Base-by-base conservation (phyloP, 2,329 filamentous ascomycete genomes). In the Camillea tinctor region DNA sequence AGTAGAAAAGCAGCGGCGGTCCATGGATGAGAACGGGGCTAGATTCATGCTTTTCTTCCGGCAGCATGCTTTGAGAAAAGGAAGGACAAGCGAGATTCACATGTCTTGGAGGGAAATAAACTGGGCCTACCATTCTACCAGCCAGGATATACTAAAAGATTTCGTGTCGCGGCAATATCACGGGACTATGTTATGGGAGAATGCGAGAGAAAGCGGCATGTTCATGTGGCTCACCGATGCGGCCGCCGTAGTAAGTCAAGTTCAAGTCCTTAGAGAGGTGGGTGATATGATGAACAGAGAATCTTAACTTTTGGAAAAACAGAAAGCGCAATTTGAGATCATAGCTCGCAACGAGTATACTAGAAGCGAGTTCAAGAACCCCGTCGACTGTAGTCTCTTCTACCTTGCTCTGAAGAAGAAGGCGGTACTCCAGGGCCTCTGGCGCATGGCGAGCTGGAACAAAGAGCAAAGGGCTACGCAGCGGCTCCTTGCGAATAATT, bases 381-480 rank as follows among this genome's bases (percentile, higher is more conserved):
- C 95, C 0, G 86, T 96, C 8, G 90, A 97, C 69, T 98, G 95
- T 76, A 92, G 89, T 65, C 79, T 99, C 8, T 96, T 90, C 76
- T 99, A 98, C 73, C 82, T 99, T 19, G 94, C 96, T 0, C 82
- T 99, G 13, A 86, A 84, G 66, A 98, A 97, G 79, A 99, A 99
- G 75, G 84, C 90, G 2, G 90, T 98, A 0, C 84, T 99, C 1
- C 86, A 96, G 66, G 93, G 93, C 0, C 81, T 99, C 0, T 99
- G 95, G 95, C 87, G 96, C 19, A 97, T 98, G 85, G 93, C 95
- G 5, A 87, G 81, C 49, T 95, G 95, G 88, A 90, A 96, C 68
- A 86, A 84, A 60, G 96, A 99, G 74, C 95, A 98, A 75, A 80
- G 76, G 2, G 87, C 90, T 0, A 99, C 95, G 0, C 85, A 89